A percentile compares a stretch with the other conserved stretches of the same genome.
phyloP scores from a whole-genome alignment of 1,139 yeast genomes.

The Protomyces arabidopsidicola region DNA sequence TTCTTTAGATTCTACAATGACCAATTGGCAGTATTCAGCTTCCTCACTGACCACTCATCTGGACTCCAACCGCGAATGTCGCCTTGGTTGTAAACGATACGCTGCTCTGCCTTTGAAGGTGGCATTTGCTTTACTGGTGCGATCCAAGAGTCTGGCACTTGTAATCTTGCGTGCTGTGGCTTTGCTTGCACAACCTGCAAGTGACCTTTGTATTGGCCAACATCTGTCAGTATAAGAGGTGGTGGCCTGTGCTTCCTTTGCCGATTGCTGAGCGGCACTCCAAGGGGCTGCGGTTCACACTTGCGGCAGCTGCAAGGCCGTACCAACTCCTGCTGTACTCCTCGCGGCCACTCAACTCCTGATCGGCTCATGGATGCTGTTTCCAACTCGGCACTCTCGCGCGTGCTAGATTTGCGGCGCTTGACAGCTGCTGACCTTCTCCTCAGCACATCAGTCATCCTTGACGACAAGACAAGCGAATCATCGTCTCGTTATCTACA shows the following conservation, averaged over 20 bases:
- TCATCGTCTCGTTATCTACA: neutral
- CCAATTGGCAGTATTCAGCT: neutral
- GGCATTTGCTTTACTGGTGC: no score
- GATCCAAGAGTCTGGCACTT: no score
- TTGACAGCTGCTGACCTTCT: neutral
- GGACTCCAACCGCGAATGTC: neutral
- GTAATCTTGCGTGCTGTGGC: no score
- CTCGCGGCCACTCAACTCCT: neutral
- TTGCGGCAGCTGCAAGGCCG: neutral
- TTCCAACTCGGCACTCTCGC: neutral
- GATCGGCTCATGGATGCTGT: neutral
- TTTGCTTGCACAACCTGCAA: no score
- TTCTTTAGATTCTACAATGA: neutral
- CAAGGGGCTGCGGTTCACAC: neutral
- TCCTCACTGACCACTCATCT: neutral
- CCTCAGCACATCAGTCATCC: neutral
- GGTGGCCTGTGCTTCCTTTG: neutral
- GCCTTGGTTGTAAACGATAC: neutral
- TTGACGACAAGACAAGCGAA: neutral
- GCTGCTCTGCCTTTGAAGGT: neutral
- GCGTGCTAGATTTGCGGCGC: neutral
- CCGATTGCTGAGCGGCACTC: neutral
- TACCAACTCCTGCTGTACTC: neutral
- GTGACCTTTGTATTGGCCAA: no score
- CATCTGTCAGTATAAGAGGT: neutral